These are phyloP conservation scores for Capsicum pubescens DNA, from an alignment of 257 asterid species.

Conservation along the genomic window DNA sequence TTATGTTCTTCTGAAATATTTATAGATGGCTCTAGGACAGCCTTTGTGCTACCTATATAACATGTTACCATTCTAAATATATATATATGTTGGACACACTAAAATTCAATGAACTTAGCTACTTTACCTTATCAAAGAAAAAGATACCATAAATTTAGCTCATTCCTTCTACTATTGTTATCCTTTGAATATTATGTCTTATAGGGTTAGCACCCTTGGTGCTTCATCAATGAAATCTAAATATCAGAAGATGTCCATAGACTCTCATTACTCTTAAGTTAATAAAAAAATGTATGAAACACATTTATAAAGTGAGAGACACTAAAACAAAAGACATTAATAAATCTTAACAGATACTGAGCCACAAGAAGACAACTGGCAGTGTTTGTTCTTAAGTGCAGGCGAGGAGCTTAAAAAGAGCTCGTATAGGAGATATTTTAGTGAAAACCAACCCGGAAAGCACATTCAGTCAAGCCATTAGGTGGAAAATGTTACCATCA, in stretches of 20 bases:
- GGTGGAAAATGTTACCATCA: background rate
- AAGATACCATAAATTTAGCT: background rate
- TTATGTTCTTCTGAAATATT: background rate
- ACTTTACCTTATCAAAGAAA: conserved; percentile 4
- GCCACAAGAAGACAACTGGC: conserved; percentile 9
- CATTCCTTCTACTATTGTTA: background rate
- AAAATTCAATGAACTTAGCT: background rate
- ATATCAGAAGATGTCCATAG: background rate
- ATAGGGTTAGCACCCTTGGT: conserved; percentile 4
- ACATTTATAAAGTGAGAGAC: background rate
- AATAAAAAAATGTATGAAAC: background rate
- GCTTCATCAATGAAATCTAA: conserved; percentile 22
- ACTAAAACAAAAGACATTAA: background rate
- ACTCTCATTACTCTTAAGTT: background rate
- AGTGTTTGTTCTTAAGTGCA: background rate
- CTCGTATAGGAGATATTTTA: conserved; percentile 8
- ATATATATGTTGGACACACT: background rate
- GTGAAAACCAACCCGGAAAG: background rate
- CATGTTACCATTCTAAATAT: background rate
- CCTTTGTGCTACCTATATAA: background rate
- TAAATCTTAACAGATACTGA: background rate
- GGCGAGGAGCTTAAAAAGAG: conserved; percentile 1
- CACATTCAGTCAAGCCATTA: conserved; percentile 14
- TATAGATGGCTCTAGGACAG: background rate
- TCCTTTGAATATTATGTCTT: background rate